A percentile compares a stretch with the other conserved stretches of the same genome.
Conservation (phyloP, 345 rosid genomes). For the Clausena lansium region DNA sequence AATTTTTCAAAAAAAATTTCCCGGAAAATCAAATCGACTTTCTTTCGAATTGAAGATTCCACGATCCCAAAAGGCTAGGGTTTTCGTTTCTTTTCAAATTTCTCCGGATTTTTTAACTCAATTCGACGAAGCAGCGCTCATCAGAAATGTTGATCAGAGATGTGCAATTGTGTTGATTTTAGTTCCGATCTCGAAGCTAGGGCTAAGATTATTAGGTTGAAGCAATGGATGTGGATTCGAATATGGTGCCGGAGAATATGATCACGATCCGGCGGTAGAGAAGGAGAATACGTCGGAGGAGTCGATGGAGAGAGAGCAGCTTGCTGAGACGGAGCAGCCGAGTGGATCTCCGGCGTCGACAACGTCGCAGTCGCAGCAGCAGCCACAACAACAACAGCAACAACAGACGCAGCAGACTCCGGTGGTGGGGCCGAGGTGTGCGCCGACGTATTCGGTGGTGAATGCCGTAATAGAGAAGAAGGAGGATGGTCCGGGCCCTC, state of each 20-base stretch:
- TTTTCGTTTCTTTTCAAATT: constrained; percentile 18
- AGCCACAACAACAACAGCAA: constrained; percentile 32
- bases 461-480: constrained; percentile 79
- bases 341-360: constrained; percentile 35
- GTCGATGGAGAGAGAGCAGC: constrained; percentile 57
- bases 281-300: constrained; percentile 25
- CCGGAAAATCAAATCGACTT: constrained; percentile 16
- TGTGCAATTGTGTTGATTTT: constrained; percentile 35
- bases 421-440: constrained; percentile 81
- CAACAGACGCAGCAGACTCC: constrained; percentile 28
- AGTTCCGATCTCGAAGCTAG: constrained; percentile 55
- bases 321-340: constrained; percentile 36
- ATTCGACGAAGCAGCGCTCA: constrained; percentile 8
- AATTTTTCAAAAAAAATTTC: background rate
- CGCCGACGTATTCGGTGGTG: constrained; percentile 82
- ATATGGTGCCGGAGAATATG: constrained; percentile 64
- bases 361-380: constrained; percentile 20
- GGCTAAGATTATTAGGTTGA: constrained; percentile 20
- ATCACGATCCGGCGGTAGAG: constrained; percentile 51
- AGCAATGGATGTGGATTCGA: constrained; percentile 75
- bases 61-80: constrained; percentile 45
- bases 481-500: constrained; percentile 96
- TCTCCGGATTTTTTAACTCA: background rate
- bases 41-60: constrained; percentile 16
- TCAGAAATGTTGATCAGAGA: constrained; percentile 48